A percentile compares a stretch with the other conserved stretches of the same genome.
Evolutionary conservation across 148 eudicot genomes (phyloP).

Genomic region (Mesembryanthemum crystallinum): DNA sequence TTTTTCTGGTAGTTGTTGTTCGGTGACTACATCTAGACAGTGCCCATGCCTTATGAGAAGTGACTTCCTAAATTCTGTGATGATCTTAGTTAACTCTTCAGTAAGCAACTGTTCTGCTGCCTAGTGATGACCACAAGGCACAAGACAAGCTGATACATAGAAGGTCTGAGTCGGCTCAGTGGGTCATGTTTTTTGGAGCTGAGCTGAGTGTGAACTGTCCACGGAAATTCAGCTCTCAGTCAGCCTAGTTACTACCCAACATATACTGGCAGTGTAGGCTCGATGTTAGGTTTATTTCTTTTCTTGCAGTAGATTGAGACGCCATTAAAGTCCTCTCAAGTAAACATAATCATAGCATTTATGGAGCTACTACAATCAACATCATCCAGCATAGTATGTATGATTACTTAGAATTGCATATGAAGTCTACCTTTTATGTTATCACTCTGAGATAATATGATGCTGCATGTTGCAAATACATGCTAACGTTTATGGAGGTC

Average conservation of each 20-base stretch:
- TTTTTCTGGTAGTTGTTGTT: neutral
- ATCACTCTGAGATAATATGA: neutral
- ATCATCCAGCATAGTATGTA: neutral
- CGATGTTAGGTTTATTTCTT: neutral
- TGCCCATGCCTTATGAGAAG: neutral
- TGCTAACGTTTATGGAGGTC: neutral
- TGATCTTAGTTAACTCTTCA: too few species aligned
- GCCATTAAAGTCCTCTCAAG: neutral
- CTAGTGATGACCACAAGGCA: neutral
- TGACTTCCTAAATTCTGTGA: neutral
- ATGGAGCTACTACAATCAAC: neutral
- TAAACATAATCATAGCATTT: neutral
- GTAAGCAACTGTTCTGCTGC: too few species aligned
- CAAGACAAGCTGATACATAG: neutral
- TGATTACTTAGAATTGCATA: neutral
- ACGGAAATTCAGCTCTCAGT: neutral
- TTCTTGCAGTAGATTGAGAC: neutral
- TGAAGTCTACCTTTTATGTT: neutral
- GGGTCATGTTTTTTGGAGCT: neutral
- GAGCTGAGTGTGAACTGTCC: neutral
- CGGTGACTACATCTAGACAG: neutral
- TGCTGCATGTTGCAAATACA: neutral
- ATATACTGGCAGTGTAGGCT: neutral
- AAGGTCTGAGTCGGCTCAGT: neutral
- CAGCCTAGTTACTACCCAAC: neutral